Conservation (phyloP, 106 monocot genomes). For the Dendrobium huoshanense region DNA sequence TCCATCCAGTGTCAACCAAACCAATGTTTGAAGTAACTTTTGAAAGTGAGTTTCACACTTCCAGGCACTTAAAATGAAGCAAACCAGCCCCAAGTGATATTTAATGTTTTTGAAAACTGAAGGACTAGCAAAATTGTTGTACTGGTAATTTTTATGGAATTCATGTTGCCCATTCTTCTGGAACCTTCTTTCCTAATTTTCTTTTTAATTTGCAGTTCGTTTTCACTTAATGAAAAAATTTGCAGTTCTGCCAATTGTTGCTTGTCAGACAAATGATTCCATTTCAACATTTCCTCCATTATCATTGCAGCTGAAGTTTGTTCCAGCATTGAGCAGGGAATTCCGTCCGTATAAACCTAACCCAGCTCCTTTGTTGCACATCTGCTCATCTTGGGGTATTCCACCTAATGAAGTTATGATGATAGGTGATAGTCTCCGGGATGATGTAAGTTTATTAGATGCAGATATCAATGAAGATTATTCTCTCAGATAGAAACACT, state of each 20-base stretch:
- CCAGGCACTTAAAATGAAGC: too few relatives aligned
- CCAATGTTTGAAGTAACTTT: too few relatives aligned
- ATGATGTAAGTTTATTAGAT: constrained; percentile 67
- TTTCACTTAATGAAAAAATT: background rate
- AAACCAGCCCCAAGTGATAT: too few relatives aligned
- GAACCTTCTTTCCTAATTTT: background rate
- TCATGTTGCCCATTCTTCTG: background rate
- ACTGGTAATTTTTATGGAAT: too few relatives aligned
- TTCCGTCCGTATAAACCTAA: constrained; percentile 96
- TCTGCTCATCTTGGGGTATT: constrained; percentile 76
- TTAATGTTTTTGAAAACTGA: too few relatives aligned
- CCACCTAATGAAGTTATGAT: constrained; percentile 86
- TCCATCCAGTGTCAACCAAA: too few relatives aligned
- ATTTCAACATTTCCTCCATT: background rate
- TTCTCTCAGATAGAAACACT: background rate
- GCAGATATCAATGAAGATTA: background rate
- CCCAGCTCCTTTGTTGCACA: constrained; percentile 86
- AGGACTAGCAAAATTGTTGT: too few relatives aligned
- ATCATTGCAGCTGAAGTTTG: constrained; percentile 50
- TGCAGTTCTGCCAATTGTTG: background rate
- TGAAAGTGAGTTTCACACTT: too few relatives aligned
- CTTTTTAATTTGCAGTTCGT: background rate
- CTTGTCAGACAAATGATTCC: background rate
- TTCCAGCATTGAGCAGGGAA: constrained; percentile 87
- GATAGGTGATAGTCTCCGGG: constrained; percentile 90